Evolutionary conservation across 768 basidiomycete genomes (phyloP).

Genomic region (Kwoniella shandongensis): DNA sequence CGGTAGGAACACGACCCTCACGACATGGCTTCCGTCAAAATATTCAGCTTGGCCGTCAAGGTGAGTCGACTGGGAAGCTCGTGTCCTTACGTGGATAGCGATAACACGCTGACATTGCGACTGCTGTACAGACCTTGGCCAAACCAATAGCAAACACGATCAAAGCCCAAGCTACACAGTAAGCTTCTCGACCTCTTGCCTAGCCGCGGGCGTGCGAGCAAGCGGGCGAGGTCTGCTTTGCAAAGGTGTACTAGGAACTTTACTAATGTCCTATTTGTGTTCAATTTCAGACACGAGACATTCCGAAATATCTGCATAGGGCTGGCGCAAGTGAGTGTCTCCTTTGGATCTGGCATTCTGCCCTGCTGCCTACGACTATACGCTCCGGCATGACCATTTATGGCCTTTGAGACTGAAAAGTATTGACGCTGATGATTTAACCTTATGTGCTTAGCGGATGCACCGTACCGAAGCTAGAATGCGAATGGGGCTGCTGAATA

Average conservation of each 20-base stretch:
- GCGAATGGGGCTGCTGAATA: conserved; percentile 48
- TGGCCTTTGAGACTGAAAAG: too few species aligned
- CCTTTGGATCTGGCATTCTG: too few species aligned
- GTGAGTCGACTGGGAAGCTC: too few species aligned
- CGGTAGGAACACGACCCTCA: too few species aligned
- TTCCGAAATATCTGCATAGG: conserved; percentile 51
- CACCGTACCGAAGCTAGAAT: conserved; percentile 51
- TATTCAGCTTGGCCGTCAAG: conserved; percentile 50
- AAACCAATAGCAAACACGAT: conserved; percentile 53
- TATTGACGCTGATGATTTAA: neutral
- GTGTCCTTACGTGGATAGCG: too few species aligned
- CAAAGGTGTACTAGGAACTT: too few species aligned
- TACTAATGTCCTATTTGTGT: neutral
- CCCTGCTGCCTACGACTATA: neutral
- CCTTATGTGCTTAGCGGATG: conserved; percentile 32
- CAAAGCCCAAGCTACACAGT: conserved; percentile 51
- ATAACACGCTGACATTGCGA: neutral
- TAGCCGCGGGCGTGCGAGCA: too few species aligned
- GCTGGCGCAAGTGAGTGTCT: conserved; percentile 50
- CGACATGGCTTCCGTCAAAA: conserved; percentile 52
- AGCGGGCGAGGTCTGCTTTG: too few species aligned
- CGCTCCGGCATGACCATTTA: too few species aligned
- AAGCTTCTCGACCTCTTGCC: conserved; percentile 10
- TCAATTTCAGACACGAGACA: conserved; percentile 41
- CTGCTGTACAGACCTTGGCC: conserved; percentile 41